phyloP scores from a whole-genome alignment of 768 basidiomycete species.

The Infundibulicybe gibba region DNA sequence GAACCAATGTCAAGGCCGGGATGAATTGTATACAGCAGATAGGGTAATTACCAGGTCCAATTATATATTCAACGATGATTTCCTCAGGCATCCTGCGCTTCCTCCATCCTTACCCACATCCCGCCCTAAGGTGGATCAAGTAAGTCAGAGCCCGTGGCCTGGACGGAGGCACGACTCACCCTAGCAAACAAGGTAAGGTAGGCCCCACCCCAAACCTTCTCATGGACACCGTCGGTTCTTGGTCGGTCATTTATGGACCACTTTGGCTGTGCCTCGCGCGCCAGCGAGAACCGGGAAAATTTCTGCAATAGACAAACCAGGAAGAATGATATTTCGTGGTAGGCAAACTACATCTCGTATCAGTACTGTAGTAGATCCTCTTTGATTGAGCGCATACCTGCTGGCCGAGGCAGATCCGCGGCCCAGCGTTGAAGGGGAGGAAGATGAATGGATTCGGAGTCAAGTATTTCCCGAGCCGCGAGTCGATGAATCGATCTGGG shows the following conservation, averaged over 20 bases:
- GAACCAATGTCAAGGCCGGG: no score
- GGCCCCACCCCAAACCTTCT: conserved; percentile 47
- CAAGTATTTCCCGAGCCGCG: conserved; percentile 49
- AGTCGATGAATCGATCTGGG: conserved; percentile 64
- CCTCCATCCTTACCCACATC: conserved; percentile 48
- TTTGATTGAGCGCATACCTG: conserved; percentile 26
- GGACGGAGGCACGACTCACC: conserved; percentile 23
- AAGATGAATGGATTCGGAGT: conserved; percentile 65
- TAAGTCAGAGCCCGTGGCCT: neutral
- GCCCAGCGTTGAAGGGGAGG: conserved; percentile 66
- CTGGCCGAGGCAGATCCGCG: conserved; percentile 58
- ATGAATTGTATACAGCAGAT: neutral
- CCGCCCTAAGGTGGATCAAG: conserved; percentile 35
- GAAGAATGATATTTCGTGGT: conserved; percentile 62
- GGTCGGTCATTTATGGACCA: conserved; percentile 46
- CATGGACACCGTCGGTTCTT: conserved; percentile 40
- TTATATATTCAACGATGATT: no score
- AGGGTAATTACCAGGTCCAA: no score
- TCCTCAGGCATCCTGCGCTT: conserved; percentile 11
- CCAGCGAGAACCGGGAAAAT: conserved; percentile 47
- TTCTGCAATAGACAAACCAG: conserved; percentile 57
- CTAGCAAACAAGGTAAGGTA: conserved; percentile 53
- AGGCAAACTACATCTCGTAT: conserved; percentile 38
- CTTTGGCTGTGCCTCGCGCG: conserved; percentile 40
- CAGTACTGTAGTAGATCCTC: neutral